Conservation (phyloP, 371 early-diverging fungal species). For the Synchytrium microbalum region DNA sequence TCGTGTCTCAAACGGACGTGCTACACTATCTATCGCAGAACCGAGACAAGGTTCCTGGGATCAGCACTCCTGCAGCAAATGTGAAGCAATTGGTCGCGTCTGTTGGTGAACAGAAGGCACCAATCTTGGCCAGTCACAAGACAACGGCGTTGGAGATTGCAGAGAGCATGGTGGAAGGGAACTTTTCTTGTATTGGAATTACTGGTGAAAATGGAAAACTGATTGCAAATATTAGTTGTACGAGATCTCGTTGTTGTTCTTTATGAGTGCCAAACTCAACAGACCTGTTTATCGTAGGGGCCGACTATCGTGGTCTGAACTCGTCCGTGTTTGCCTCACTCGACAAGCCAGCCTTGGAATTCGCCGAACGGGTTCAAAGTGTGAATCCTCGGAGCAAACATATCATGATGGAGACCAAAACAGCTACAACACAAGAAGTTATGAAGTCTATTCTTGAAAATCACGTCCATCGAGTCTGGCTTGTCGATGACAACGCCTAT, state of each 20-base stretch:
- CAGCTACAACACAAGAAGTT: slow-evolving; percentile 14
- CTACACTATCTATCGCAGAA: neutral
- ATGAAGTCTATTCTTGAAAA: slow-evolving; percentile 15
- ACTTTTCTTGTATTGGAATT: neutral
- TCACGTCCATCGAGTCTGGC: slow-evolving; percentile 23
- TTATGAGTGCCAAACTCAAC: no score
- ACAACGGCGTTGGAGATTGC: neutral
- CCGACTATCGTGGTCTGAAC: neutral
- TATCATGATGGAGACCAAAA: slow-evolving; percentile 5
- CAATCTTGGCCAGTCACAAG: neutral
- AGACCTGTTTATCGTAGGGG: neutral
- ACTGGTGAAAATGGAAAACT: neutral
- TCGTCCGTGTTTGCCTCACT: neutral
- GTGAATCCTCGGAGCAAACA: neutral
- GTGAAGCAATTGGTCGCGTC: neutral
- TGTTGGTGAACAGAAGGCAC: neutral
- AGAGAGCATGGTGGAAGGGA: neutral
- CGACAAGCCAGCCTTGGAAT: neutral
- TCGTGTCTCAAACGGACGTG: neutral
- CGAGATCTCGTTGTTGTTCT: no score
- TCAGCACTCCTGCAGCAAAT: neutral
- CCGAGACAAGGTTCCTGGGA: neutral
- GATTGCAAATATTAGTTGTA: neutral
- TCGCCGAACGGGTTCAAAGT: neutral
- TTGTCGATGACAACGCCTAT: slow-evolving; percentile 17